phyloP scores from a whole-genome alignment of 768 basidiomycete genomes.

The Mycena maculata region DNA sequence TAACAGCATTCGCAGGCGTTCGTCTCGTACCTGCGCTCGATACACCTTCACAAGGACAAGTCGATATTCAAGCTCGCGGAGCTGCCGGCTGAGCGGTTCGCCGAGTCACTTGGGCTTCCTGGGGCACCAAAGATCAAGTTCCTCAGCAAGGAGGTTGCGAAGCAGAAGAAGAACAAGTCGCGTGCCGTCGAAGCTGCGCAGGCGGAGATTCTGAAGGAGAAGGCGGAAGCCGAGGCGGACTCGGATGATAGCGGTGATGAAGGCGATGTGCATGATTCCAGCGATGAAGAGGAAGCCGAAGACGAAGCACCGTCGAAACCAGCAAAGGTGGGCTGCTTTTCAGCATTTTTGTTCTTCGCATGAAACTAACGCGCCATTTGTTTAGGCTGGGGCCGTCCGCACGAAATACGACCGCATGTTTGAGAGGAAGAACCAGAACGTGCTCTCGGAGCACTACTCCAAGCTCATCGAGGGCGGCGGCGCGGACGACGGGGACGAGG shows the following conservation, averaged over 20 bases:
- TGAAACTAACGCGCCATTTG: background rate
- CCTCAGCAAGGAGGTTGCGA: conserved; percentile 71
- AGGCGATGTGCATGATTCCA: conserved; percentile 29
- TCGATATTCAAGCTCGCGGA: conserved; percentile 87
- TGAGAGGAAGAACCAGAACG: conserved; percentile 92
- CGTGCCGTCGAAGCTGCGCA: conserved; percentile 54
- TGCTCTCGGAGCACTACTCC: conserved; percentile 90
- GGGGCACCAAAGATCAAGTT: conserved; percentile 98
- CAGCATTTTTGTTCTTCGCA: background rate
- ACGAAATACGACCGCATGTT: conserved; percentile 99
- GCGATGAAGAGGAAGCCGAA: conserved; percentile 37
- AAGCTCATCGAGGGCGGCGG: conserved; percentile 78
- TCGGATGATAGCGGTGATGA: conserved; percentile 37
- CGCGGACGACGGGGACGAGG: conserved; percentile 60
- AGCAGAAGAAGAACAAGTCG: conserved; percentile 81
- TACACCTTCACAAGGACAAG: conserved; percentile 95
- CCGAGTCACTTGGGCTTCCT: conserved; percentile 91
- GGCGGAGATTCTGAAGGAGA: conserved; percentile 42
- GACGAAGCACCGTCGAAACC: conserved; percentile 43
- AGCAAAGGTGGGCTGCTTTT: conserved; percentile 52
- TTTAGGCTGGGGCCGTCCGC: conserved; percentile 58
- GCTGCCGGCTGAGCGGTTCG: conserved; percentile 85
- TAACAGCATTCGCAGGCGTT: conserved; percentile 73
- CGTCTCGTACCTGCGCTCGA: conserved; percentile 93
- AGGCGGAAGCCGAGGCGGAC: conserved; percentile 26